Conservation (phyloP, 208 protist species). For the Crithidia brevicula region DNA sequence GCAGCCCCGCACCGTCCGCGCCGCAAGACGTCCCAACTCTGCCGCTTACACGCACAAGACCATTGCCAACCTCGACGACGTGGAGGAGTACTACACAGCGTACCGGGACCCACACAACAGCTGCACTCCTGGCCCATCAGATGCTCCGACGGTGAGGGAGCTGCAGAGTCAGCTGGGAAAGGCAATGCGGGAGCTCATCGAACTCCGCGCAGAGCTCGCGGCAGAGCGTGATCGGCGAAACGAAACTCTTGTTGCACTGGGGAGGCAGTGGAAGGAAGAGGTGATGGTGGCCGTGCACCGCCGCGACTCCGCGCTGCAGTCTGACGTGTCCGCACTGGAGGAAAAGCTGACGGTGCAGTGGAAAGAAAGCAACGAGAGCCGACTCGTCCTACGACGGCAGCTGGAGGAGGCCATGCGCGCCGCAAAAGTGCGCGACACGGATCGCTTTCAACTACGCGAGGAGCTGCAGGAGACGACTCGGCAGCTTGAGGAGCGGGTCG, state of each 20-base stretch:
- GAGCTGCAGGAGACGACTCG: conserved; percentile 52
- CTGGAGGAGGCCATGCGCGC: conserved; percentile 55
- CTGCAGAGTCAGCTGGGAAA: conserved; percentile 66
- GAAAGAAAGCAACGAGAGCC: conserved; percentile 37
- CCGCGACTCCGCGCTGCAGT: conserved; percentile 49
- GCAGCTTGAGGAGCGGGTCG: conserved; percentile 53
- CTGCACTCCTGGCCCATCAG: not conserved
- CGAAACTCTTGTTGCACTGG: conserved; percentile 54
- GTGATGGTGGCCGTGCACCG: conserved; percentile 69
- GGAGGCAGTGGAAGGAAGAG: conserved; percentile 77
- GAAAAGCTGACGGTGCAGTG: conserved; percentile 36
- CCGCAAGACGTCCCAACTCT: not conserved
- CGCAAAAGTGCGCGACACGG: conserved; percentile 47
- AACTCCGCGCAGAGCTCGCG: conserved; percentile 60
- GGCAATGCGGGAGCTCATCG: conserved; percentile 59
- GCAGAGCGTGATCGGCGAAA: conserved; percentile 72
- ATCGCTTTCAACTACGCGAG: conserved; percentile 65
- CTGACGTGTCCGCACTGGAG: conserved; percentile 58
- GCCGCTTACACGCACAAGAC: not conserved
- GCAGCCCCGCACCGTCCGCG: conserved; percentile 13
- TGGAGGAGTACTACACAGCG: not conserved
- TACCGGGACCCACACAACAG: not conserved
- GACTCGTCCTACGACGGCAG: conserved; percentile 50
- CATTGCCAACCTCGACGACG: not conserved
- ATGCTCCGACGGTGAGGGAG: conserved; percentile 25